A percentile compares a stretch with the other conserved stretches of the same genome.
These are phyloP conservation scores for Fusarium sp. DNA, from an alignment of 2,329 filamentous ascomycete genomes.

Conservation along the genomic window DNA sequence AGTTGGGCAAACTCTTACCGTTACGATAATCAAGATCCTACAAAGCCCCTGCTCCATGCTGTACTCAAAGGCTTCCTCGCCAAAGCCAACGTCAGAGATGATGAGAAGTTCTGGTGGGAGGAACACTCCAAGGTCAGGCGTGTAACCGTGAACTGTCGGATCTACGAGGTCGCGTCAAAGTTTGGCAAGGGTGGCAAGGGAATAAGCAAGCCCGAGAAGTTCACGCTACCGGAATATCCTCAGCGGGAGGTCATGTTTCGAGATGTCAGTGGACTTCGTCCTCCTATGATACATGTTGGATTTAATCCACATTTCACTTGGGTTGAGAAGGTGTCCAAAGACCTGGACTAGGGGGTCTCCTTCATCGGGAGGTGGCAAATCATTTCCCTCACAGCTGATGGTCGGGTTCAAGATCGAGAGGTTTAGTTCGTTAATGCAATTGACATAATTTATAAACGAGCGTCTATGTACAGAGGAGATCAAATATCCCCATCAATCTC, in stretches of 20 bases:
- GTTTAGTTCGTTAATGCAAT: not conserved
- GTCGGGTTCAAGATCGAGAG: too few species aligned
- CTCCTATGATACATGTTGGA: not conserved
- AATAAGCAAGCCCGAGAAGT: not conserved
- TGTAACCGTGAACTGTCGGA: not conserved
- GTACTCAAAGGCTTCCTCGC: not conserved
- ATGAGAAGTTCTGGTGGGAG: not conserved
- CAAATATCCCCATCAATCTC: too few species aligned
- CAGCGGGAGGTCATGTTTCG: not conserved
- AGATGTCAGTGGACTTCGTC: not conserved
- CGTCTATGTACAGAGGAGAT: not conserved
- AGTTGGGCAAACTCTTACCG: not conserved
- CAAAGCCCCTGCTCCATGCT: not conserved
- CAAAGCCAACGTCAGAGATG: too few species aligned
- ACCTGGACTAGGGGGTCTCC: not conserved
- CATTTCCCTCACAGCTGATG: too few species aligned
- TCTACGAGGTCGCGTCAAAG: not conserved
- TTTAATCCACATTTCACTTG: not conserved
- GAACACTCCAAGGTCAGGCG: not conserved
- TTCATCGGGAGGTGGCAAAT: too few species aligned
- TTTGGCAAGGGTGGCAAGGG: not conserved
- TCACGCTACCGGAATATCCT: not conserved
- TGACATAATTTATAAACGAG: not conserved
- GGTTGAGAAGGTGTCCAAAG: not conserved
- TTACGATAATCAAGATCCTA: not conserved